phyloP scores from a whole-genome alignment of 257 asterid species.

The Nyctanthes arbortristis region DNA sequence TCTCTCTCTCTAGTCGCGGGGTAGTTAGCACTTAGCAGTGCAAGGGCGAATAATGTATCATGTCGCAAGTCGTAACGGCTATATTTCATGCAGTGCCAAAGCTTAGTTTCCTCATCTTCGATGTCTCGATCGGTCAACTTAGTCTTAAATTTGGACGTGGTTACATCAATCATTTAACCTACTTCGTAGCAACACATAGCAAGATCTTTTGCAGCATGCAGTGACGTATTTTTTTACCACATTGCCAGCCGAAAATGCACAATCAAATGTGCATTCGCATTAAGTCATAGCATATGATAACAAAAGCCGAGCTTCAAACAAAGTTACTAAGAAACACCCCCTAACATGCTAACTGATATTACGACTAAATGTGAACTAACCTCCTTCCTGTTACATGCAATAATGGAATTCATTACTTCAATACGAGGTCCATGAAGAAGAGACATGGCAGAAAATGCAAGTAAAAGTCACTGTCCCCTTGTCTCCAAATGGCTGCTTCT shows the following conservation, averaged over 20 bases:
- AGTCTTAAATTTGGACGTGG: background rate
- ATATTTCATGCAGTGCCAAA: conserved; percentile 29
- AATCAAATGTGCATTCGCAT: no score
- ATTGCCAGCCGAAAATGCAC: background rate
- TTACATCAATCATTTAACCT: background rate
- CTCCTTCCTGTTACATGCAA: conserved; percentile 35
- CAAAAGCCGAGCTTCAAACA: background rate
- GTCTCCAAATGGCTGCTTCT: conserved; percentile 6
- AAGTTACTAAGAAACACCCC: background rate
- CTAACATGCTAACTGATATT: no score
- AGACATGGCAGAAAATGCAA: conserved; percentile 2
- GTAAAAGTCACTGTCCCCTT: background rate
- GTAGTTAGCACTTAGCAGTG: no score
- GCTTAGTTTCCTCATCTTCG: background rate
- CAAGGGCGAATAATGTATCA: background rate
- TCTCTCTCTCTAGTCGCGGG: conserved; percentile 1
- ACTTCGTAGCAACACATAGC: background rate
- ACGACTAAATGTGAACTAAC: background rate
- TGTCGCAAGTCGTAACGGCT: conserved; percentile 36
- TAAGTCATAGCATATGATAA: background rate
- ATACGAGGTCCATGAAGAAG: background rate
- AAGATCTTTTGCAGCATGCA: background rate
- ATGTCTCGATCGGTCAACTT: no score
- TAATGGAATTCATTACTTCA: conserved; percentile 14
- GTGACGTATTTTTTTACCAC: no score